Evolutionary conservation across 2,329 filamentous ascomycete species (phyloP), one percentile per base, ranked within the genome.

Genomic region (Furcasterigmium sp.): DNA sequence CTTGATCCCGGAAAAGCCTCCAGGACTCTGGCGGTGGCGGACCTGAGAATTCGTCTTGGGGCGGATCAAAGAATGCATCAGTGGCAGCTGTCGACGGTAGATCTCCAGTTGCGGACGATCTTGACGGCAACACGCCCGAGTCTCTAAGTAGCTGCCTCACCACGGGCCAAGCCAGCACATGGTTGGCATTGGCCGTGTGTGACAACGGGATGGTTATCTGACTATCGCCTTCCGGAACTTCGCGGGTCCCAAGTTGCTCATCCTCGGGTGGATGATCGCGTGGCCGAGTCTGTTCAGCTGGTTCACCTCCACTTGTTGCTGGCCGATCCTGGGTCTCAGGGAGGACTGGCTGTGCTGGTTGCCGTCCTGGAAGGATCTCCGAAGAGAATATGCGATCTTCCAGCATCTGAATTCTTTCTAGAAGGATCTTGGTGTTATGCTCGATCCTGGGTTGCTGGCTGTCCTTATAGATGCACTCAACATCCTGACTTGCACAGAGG

Each of bases 381-480:
- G 44, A 44, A 2, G 50, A 41, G 13, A 59, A 26, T 1, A 59
- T 25, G 0, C 58, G 49, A 26, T 60, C 53, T n/a, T 60, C 58
- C 0, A 60, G 47, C 8, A 55, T 43, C 18, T 60, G 55, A 8
- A 60, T 60, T 1, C 57, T 25, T n/a, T 60, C 58, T 1, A 60
- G 47, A 1, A 60, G 42, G n/a, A 57, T 46, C 7, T 51, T 37
- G 0, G 58, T 61, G 23, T 57, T 59, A 17, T 53, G 51, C 32
- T 60, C 57, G 8, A 58, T 56, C 23, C 49, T 50, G 1, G 55
- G 53, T 8, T 57, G 53, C 23, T 56, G 51, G 19, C 56, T 49
- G 36, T 60, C 56, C 14, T 49, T 46, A n/a, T 60, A 60, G 4
- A 56, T 42, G 42, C 57, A 60, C 20, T 57, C 56, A 2, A 59